Base-by-base conservation (phyloP, 139 green algal species). In the Tetraselmis chui region DNA sequence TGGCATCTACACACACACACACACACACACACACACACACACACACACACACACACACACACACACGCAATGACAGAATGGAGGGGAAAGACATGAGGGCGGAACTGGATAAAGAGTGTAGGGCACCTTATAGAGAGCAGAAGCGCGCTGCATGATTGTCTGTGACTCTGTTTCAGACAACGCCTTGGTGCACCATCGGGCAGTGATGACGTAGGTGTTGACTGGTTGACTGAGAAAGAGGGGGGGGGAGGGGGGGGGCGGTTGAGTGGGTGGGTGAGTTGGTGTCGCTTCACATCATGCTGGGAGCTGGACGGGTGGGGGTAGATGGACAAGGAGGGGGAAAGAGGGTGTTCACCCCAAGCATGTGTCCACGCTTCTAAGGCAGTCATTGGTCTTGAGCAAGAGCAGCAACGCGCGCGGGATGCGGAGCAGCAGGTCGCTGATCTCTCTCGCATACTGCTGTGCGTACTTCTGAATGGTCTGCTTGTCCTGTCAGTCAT, bases 341-440 rank as follows among this genome's bases (percentile, higher is more conserved):
- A n/a, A n/a, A n/a, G 11, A 59, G n/a, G 32, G 2, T 26, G 81
- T 83, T 76, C 85, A 77, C 22, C 89, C 92, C 26, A 97, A 86
- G 0, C 84, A 88, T 0, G 31, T 29, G 83, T 98, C 93, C 0
- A 98, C 87, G 22, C 87, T 83, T 27, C 95, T 83, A 32, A 98
- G 89, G 89, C 94, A 98, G 88, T 98, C 95, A 78, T 98, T 97
- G 29, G 95, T 98, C 85, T 98, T 98, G 30, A 98, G 91, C 59
- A 98, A 89, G 79, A 98, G 93, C 84, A 98, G 91, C 85, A 98
- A 83, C 30, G 84, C 88, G 2, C 92, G 90, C 1, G 95, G 95
- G 76, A 98, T 89, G 45, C 84, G 85, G n/a, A 84, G 29, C 79
- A 98, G 92, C 87, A 98, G 91, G 5, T 83, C 79, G 1, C 75